Evolutionary conservation across 2,329 filamentous ascomycete genomes (phyloP).

Genomic region (Aspergillus tamarii): DNA sequence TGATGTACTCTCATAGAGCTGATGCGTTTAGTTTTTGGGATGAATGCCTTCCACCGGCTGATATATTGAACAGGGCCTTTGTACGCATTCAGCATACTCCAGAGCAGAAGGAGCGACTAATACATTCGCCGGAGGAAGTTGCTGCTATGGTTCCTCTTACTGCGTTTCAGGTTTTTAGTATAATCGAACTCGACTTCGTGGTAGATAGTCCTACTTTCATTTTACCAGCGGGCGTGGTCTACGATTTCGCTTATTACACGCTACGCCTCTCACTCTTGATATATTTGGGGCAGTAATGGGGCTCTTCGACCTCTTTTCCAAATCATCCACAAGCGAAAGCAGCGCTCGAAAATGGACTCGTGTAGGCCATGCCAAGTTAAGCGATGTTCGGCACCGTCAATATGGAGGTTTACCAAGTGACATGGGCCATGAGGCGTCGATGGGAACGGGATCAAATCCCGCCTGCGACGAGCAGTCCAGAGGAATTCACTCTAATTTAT

Average conservation of each 20-base stretch:
- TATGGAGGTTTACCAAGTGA: background rate
- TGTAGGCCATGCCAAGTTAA: background rate
- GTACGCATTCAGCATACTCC: background rate
- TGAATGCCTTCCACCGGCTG: background rate
- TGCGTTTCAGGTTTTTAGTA: background rate
- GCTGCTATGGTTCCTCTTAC: background rate
- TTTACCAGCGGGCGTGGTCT: background rate
- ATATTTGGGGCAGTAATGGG: slow-evolving; percentile 13
- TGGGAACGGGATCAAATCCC: background rate
- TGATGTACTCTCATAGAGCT: background rate
- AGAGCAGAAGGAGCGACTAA: slow-evolving; percentile 7
- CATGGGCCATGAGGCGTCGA: background rate
- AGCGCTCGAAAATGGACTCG: background rate
- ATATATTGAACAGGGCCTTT: background rate
- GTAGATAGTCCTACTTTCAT: background rate
- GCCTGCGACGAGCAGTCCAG: background rate
- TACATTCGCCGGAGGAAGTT: background rate
- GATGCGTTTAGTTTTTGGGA: background rate
- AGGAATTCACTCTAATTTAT: background rate
- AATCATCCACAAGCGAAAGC: slow-evolving; percentile 11
- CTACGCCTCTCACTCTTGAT: background rate
- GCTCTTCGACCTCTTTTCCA: slow-evolving; percentile 16
- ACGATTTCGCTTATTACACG: background rate
- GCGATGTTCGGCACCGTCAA: background rate
- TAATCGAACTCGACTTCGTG: background rate